Evolutionary conservation across 2,329 filamentous ascomycete genomes (phyloP).

Genomic region (Neofusicoccum sp.): DNA sequence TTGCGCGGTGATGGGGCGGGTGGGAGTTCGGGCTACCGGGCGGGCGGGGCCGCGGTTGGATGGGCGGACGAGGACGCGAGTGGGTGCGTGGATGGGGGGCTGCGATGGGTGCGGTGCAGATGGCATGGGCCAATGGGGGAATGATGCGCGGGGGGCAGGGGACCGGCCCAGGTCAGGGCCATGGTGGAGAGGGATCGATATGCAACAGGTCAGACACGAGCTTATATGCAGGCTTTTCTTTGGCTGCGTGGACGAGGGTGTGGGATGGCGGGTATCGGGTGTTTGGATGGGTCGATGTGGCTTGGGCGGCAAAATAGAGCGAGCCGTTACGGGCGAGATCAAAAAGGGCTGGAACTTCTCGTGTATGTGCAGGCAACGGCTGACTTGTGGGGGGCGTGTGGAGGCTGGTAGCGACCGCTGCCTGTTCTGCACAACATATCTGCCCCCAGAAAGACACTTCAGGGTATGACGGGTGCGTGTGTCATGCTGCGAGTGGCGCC

Average conservation of each 20-base stretch:
- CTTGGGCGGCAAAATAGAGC: not conserved
- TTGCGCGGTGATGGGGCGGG: too few species aligned
- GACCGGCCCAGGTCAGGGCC: too few species aligned
- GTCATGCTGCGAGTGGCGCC: not conserved
- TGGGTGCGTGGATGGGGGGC: not conserved
- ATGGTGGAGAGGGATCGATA: too few species aligned
- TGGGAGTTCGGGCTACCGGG: not conserved
- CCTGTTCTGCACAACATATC: not conserved
- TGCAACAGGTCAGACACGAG: conserved; percentile 8
- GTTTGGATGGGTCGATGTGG: not conserved
- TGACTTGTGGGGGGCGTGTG: not conserved
- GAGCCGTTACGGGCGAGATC: not conserved
- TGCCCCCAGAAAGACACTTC: not conserved
- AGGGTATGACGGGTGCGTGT: not conserved
- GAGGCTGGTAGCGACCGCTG: not conserved
- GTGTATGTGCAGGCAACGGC: not conserved
- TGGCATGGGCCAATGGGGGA: not conserved
- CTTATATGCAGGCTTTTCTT: conserved; percentile 4
- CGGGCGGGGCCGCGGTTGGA: not conserved
- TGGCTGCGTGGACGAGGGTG: not conserved
- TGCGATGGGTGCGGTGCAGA: not conserved
- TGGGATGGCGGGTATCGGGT: not conserved
- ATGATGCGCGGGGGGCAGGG: not conserved
- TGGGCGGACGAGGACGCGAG: not conserved
- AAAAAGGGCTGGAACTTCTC: not conserved